These are phyloP conservation scores for Claviceps purpurea DNA, from an alignment of 2,329 filamentous ascomycete genomes.

Conservation along the genomic window DNA sequence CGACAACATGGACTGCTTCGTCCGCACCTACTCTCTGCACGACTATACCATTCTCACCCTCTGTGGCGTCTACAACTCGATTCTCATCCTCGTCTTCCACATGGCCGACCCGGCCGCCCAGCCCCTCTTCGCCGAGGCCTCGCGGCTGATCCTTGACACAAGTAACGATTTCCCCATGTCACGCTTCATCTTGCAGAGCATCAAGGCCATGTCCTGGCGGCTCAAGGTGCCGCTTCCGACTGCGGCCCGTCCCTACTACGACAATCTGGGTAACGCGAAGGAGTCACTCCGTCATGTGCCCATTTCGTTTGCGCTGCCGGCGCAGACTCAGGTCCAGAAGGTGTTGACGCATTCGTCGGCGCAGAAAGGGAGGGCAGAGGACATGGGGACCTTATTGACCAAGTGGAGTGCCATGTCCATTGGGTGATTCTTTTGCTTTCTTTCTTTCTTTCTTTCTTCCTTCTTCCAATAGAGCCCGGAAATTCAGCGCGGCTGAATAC, in stretches of 20 bases:
- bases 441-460: background rate
- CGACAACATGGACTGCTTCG: constrained; percentile 4
- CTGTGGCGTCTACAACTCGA: constrained; percentile 8
- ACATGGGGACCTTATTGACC: constrained; percentile 4
- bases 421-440: background rate
- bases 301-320: constrained; percentile 8
- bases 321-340: constrained; percentile 4
- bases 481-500: no score
- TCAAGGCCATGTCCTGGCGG: constrained; percentile 9
- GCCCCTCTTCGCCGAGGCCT: constrained; percentile 6
- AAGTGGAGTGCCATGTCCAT: constrained; percentile 7
- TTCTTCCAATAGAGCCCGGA: background rate
- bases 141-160: constrained; percentile 4
- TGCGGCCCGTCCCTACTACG: constrained; percentile 3
- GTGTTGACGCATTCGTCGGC: constrained; percentile 1
- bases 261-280: constrained; percentile 3
- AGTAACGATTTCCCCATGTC: constrained; percentile 6
- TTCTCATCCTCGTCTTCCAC: constrained; percentile 6
- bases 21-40: constrained; percentile 3
- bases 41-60: constrained; percentile 9
- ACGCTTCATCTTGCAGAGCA: constrained; percentile 7
- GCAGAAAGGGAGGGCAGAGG: constrained; percentile 1
- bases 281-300: constrained; percentile 8
- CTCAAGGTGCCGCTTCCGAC: constrained; percentile 6
- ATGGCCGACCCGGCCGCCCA: constrained; percentile 4